phyloP scores from a whole-genome alignment of 768 basidiomycete species.

The Suillus lakei region DNA sequence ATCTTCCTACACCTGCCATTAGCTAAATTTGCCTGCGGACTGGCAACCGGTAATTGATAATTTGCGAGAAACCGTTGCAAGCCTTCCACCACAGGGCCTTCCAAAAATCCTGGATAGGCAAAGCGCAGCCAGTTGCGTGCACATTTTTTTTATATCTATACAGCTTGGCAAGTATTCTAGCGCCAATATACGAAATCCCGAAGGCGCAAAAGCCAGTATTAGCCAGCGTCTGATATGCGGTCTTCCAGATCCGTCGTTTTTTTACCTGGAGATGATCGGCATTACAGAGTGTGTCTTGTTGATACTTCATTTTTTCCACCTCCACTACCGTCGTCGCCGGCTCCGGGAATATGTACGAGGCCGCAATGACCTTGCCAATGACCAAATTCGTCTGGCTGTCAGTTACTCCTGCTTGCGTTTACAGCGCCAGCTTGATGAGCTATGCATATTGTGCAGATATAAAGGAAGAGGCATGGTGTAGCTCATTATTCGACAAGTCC shows the following conservation, averaged over 20 bases:
- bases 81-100: too few species aligned
- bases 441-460: neutral
- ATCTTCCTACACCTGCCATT: neutral
- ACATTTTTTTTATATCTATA: neutral
- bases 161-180: slow-evolving; percentile 2
- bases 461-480: neutral
- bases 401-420: neutral
- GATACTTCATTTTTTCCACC: neutral
- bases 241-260: neutral
- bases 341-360: neutral
- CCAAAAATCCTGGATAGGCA: neutral
- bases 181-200: neutral
- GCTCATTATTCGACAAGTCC: neutral
- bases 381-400: neutral
- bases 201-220: neutral
- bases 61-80: neutral
- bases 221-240: neutral
- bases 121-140: neutral
- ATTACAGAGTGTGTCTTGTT: too few species aligned
- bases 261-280: neutral
- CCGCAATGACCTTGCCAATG: neutral
- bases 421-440: neutral
- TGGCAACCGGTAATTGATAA: neutral
- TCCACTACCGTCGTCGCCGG: neutral
- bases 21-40: neutral